Conservation (phyloP, 116 monocot species). For the Zostera marina region DNA sequence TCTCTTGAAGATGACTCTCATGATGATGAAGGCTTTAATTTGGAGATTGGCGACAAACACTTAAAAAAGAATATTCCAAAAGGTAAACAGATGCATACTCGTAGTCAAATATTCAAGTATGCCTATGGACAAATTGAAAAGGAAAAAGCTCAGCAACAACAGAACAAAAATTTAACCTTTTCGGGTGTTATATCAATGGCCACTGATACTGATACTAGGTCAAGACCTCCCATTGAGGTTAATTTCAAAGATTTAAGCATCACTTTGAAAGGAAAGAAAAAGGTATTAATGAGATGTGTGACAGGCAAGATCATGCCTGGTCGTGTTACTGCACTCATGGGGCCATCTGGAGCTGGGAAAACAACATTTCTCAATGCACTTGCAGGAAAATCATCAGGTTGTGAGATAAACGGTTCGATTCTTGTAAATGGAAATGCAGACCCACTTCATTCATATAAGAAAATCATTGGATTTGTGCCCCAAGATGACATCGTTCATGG, state of each 20-base stretch:
- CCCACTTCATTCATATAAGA: slow-evolving; percentile 74
- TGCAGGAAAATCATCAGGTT: slow-evolving; percentile 83
- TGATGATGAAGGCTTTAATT: slow-evolving; percentile 59
- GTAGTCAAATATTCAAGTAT: slow-evolving; percentile 93
- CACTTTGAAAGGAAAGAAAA: slow-evolving; percentile 72
- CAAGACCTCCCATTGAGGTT: slow-evolving; percentile 69
- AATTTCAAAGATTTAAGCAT: slow-evolving; percentile 86
- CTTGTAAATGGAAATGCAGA: slow-evolving; percentile 87
- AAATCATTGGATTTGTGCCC: slow-evolving; percentile 95
- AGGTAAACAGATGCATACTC: slow-evolving; percentile 70
- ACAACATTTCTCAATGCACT: slow-evolving; percentile 91
- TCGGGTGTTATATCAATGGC: slow-evolving; percentile 95
- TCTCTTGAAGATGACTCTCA: slow-evolving; percentile 69
- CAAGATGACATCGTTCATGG: slow-evolving; percentile 99
- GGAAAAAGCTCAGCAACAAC: slow-evolving; percentile 72
- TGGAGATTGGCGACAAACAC: slow-evolving; percentile 72
- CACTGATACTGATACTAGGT: slow-evolving; percentile 44
- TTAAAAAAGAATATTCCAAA: slow-evolving; percentile 56
- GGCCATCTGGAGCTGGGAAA: slow-evolving; percentile 99
- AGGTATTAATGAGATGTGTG: slow-evolving; percentile 61
- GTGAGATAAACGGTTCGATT: slow-evolving; percentile 53
- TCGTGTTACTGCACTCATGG: slow-evolving; percentile 90
- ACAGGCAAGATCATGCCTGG: slow-evolving; percentile 89
- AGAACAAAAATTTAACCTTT: slow-evolving; percentile 80
- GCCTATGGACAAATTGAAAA: slow-evolving; percentile 96